A percentile compares a stretch with the other conserved stretches of the same genome.
Conservation (phyloP, 2,329 filamentous ascomycete genomes). For the Didymella exigua region DNA sequence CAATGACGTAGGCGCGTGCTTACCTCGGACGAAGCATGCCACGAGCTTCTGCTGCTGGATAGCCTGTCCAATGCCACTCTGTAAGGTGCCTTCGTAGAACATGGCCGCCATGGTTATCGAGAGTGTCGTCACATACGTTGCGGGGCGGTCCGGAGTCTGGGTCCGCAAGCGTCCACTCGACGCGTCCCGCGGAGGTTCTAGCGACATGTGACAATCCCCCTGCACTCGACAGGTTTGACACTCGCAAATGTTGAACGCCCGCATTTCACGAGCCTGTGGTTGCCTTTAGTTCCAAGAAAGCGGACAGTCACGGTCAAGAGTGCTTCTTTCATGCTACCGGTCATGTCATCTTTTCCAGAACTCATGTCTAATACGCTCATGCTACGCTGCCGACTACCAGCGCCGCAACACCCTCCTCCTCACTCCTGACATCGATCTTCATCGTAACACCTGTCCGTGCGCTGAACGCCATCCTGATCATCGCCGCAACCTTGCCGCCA, state of each 20-base stretch:
- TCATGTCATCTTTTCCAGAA: slow-evolving; percentile 10
- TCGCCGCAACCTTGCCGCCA: slow-evolving; percentile 85
- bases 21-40: slow-evolving; percentile 82
- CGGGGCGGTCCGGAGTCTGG: slow-evolving; percentile 13
- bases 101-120: slow-evolving; percentile 53
- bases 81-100: slow-evolving; percentile 82
- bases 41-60: slow-evolving; percentile 78
- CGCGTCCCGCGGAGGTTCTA: slow-evolving; percentile 2
- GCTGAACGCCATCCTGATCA: slow-evolving; percentile 91
- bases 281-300: too few relatives aligned
- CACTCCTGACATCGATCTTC: slow-evolving; percentile 89
- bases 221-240: background rate
- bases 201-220: background rate
- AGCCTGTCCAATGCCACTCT: slow-evolving; percentile 78
- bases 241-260: too few relatives aligned
- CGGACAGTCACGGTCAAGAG: too few relatives aligned
- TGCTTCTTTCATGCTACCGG: slow-evolving; percentile 3
- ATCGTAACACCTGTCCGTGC: slow-evolving; percentile 92
- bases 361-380: slow-evolving; percentile 49
- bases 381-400: slow-evolving; percentile 84
- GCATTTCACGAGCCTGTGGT: too few relatives aligned
- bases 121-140: slow-evolving; percentile 13
- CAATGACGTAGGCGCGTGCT: slow-evolving; percentile 2
- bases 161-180: slow-evolving; percentile 4
- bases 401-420: slow-evolving; percentile 88